phyloP scores from a whole-genome alignment of 306 rosid genomes.

The Cucumis cinereus region DNA sequence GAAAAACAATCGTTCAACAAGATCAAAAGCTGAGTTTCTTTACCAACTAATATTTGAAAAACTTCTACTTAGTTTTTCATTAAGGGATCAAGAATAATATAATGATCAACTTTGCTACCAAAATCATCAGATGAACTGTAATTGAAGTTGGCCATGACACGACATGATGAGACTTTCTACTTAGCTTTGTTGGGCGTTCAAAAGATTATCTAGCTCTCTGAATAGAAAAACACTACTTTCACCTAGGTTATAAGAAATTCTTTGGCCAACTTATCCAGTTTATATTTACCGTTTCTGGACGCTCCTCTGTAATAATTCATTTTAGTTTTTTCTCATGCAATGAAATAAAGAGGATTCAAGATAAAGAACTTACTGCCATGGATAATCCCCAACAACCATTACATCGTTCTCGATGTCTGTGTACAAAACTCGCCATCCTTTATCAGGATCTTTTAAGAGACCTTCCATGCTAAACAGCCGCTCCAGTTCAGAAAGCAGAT shows the following conservation, averaged over 20 bases:
- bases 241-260: not conserved
- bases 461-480: slow-evolving; percentile 93
- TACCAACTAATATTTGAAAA: not conserved
- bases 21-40: not conserved
- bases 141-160: not conserved
- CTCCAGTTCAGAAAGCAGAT: slow-evolving; percentile 74
- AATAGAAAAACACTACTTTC: not conserved
- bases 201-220: not conserved
- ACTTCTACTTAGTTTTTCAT: not conserved
- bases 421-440: slow-evolving; percentile 85
- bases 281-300: not conserved
- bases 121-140: not conserved
- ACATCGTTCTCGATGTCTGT: slow-evolving; percentile 90
- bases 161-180: not conserved
- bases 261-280: not conserved
- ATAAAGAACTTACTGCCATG: slow-evolving; percentile 69
- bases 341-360: not conserved
- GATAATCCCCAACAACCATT: slow-evolving; percentile 97
- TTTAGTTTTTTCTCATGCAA: not conserved
- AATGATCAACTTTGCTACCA: not conserved
- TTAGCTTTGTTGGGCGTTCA: not conserved
- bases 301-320: not conserved
- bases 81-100: not conserved
- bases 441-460: slow-evolving; percentile 56
- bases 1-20: not conserved